Evolutionary conservation across 306 rosid species (phyloP).

Genomic region (Lathyrus tuberosus): DNA sequence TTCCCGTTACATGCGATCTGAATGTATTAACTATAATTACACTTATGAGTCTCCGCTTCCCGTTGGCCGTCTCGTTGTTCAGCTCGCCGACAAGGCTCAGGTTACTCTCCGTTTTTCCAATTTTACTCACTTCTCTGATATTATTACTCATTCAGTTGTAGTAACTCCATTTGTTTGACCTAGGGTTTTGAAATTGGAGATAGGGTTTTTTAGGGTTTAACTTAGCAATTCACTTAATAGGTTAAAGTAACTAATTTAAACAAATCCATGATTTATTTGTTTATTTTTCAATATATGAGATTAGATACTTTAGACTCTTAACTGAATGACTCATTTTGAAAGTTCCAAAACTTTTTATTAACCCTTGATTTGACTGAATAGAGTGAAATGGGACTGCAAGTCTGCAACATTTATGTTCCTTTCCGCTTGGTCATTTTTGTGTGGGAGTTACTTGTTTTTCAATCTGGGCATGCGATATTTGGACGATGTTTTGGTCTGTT

Average conservation of each 20-base stretch:
- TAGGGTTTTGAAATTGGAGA: conserved; percentile 12
- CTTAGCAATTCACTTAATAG: background rate
- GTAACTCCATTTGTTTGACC: background rate
- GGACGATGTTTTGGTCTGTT: conserved; percentile 5
- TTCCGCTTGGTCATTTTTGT: background rate
- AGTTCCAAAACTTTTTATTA: background rate
- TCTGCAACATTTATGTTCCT: background rate
- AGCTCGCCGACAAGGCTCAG: conserved; percentile 97
- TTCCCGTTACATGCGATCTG: conserved; percentile 90
- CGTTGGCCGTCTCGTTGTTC: conserved; percentile 93
- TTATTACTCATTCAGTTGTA: background rate
- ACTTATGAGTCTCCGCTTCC: conserved; percentile 95
- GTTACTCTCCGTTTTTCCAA: conserved; percentile 37
- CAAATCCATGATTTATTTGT: background rate
- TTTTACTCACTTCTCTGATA: background rate
- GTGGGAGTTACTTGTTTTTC: background rate
- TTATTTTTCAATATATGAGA: background rate
- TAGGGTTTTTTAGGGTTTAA: conserved; percentile 26
- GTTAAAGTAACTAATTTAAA: background rate
- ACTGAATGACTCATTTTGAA: background rate
- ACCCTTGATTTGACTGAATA: background rate
- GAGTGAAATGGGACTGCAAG: background rate
- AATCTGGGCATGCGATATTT: background rate
- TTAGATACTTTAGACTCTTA: background rate
- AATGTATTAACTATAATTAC: conserved; percentile 78